Evolutionary conservation across 371 early-diverging fungal species (phyloP).

Genomic region (Mortierella sp.): DNA sequence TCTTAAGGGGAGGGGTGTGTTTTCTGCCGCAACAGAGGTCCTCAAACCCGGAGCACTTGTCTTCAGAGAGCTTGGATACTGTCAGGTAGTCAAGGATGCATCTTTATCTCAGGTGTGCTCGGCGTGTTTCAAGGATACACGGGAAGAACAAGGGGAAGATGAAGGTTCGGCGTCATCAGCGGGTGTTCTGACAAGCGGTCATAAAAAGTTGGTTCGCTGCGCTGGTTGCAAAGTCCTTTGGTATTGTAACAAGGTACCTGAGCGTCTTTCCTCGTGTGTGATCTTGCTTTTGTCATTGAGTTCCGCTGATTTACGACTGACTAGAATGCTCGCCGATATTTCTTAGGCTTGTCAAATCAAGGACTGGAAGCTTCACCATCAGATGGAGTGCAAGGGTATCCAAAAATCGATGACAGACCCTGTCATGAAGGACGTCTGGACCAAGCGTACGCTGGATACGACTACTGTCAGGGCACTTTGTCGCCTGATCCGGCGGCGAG

Average conservation of each 20-base stretch:
- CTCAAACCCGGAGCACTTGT: constrained; percentile 31
- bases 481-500: constrained; percentile 39
- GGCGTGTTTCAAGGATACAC: constrained; percentile 41
- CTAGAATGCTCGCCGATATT: too few relatives aligned
- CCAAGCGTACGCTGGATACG: constrained; percentile 36
- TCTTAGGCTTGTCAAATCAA: constrained; percentile 44
- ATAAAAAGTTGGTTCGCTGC: constrained; percentile 40
- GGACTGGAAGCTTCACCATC: constrained; percentile 53
- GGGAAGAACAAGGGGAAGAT: constrained; percentile 44
- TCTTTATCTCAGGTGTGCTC: constrained; percentile 44
- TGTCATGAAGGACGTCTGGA: constrained; percentile 37
- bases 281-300: too few relatives aligned
- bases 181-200: constrained; percentile 33
- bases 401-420: constrained; percentile 35
- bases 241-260: constrained; percentile 46
- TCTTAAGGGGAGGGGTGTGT: constrained; percentile 35
- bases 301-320: too few relatives aligned
- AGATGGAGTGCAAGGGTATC: constrained; percentile 47
- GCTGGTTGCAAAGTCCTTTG: constrained; percentile 46
- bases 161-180: constrained; percentile 10
- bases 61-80: constrained; percentile 43
- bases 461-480: constrained; percentile 35
- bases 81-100: constrained; percentile 43
- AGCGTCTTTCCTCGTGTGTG: too few relatives aligned
- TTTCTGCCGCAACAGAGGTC: constrained; percentile 18